Evolutionary conservation across 75 land plant genomes (phyloP).

Genomic region (Chamaecyparis obtusa): DNA sequence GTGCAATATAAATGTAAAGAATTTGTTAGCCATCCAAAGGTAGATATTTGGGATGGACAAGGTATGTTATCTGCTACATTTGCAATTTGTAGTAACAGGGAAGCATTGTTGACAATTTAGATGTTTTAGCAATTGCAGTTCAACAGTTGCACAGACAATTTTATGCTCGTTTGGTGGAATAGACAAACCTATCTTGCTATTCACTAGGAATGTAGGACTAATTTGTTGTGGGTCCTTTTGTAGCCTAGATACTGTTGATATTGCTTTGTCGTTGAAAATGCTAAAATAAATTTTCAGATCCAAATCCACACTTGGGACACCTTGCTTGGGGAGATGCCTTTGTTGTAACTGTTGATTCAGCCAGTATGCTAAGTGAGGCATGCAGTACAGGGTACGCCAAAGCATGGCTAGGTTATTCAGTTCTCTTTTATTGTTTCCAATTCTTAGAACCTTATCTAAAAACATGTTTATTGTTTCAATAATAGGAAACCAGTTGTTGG

Average conservation of each 20-base stretch:
- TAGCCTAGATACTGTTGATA: not conserved
- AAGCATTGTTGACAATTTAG: not conserved
- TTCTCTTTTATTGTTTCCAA: not conserved
- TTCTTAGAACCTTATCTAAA: not conserved
- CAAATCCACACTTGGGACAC: slow-evolving; percentile 97
- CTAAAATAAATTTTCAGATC: slow-evolving; percentile 43
- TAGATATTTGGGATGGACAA: slow-evolving; percentile 88
- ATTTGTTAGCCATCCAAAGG: slow-evolving; percentile 70
- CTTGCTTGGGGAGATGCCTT: slow-evolving; percentile 99
- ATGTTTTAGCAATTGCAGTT: not conserved
- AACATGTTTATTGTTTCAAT: not conserved
- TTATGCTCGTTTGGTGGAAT: not conserved
- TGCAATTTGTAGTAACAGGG: slow-evolving; percentile 1
- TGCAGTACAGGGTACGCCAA: slow-evolving; percentile 95
- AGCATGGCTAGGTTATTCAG: not conserved
- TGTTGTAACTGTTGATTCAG: slow-evolving; percentile 95
- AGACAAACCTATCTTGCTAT: not conserved
- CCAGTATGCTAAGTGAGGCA: slow-evolving; percentile 95
- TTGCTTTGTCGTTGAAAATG: not conserved
- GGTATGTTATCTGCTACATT: slow-evolving; percentile 42
- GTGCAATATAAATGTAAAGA: slow-evolving; percentile 53
- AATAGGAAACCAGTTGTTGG: slow-evolving; percentile 95
- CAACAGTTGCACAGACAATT: slow-evolving; percentile 3
- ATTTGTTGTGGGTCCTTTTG: not conserved
- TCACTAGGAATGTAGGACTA: not conserved